These are phyloP conservation scores for Neurospora sp. DNA, from an alignment of 495 filamentous ascomycete genomes.

Conservation along the genomic window DNA sequence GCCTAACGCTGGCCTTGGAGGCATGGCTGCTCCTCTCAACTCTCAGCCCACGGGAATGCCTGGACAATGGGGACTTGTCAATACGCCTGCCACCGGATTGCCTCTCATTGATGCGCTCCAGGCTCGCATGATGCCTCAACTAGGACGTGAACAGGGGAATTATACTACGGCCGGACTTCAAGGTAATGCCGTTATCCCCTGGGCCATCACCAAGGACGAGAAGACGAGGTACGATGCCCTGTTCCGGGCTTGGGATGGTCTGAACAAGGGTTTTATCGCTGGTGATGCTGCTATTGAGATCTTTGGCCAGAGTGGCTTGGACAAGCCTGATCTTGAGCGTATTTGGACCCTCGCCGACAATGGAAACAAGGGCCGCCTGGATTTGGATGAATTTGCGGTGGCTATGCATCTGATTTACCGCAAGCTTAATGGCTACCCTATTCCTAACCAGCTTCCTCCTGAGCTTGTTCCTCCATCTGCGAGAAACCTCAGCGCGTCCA, in stretches of 20 bases:
- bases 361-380: constrained; percentile 82
- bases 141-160: constrained; percentile 74
- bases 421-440: constrained; percentile 88
- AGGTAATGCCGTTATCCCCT: constrained; percentile 91
- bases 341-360: constrained; percentile 95
- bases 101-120: constrained; percentile 91
- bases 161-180: constrained; percentile 82
- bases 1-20: constrained; percentile 45
- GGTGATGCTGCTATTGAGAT: constrained; percentile 96
- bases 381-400: constrained; percentile 97
- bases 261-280: constrained; percentile 85
- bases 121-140: constrained; percentile 96
- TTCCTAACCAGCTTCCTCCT: constrained; percentile 82
- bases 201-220: constrained; percentile 98
- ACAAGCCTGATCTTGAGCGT: constrained; percentile 77
- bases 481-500: constrained; percentile 83
- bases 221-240: constrained; percentile 95
- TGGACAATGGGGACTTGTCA: constrained; percentile 96
- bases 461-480: constrained; percentile 95
- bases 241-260: constrained; percentile 94
- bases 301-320: constrained; percentile 89
- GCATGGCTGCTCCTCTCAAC: constrained; percentile 54
- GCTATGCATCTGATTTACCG: constrained; percentile 99
- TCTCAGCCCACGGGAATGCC: constrained; percentile 94
- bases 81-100: constrained; percentile 78